Conservation (phyloP, 2,329 filamentous ascomycete genomes). For the Arthroderma uncinatum region DNA sequence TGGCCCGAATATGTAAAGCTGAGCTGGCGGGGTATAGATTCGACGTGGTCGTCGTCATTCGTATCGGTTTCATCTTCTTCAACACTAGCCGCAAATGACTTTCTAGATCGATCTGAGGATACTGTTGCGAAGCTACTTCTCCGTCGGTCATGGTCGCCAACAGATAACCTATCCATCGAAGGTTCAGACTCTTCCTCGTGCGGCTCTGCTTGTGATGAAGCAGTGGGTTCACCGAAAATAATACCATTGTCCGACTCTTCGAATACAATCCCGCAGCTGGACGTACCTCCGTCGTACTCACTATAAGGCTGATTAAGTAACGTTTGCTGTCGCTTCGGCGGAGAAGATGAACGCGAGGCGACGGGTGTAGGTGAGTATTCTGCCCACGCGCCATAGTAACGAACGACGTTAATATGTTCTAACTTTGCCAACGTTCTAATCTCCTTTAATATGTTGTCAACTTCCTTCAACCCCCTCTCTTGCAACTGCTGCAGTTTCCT, state of each 20-base stretch:
- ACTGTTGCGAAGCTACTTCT: slow-evolving; percentile 11
- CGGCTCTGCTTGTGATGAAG: not conserved
- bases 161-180: not conserved
- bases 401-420: slow-evolving; percentile 55
- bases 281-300: slow-evolving; percentile 16
- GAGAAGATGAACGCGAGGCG: not conserved
- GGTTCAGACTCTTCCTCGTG: not conserved
- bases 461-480: slow-evolving; percentile 40
- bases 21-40: slow-evolving; percentile 38
- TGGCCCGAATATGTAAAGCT: slow-evolving; percentile 22
- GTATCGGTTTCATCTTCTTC: slow-evolving; percentile 16
- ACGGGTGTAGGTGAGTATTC: slow-evolving; percentile 32
- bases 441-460: slow-evolving; percentile 49
- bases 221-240: slow-evolving; percentile 13
- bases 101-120: slow-evolving; percentile 10
- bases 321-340: slow-evolving; percentile 4
- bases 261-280: slow-evolving; percentile 28
- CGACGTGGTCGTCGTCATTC: slow-evolving; percentile 38
- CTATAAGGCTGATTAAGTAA: slow-evolving; percentile 12
- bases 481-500: slow-evolving; percentile 43
- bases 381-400: slow-evolving; percentile 56
- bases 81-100: slow-evolving; percentile 9
- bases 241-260: slow-evolving; percentile 27
- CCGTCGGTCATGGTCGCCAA: not conserved
- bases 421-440: slow-evolving; percentile 51